These are phyloP conservation scores for Diaporthe eres DNA, from an alignment of 2,329 filamentous ascomycete genomes.

Conservation along the genomic window DNA sequence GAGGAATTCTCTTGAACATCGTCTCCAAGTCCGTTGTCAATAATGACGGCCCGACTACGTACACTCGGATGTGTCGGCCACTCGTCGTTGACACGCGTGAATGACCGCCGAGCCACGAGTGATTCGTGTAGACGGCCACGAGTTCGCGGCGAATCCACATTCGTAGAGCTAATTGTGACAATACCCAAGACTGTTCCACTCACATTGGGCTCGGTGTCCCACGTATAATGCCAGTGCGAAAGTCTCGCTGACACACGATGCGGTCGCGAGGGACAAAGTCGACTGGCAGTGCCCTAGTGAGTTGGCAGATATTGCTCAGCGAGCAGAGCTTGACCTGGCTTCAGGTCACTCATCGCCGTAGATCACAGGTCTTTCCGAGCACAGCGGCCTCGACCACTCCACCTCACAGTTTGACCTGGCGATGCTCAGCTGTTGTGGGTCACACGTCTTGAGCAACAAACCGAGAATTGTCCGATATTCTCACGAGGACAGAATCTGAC, in stretches of 20 bases:
- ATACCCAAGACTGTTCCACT: background rate
- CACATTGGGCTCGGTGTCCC: background rate
- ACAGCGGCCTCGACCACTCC: background rate
- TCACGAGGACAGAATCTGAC: background rate
- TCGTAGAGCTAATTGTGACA: conserved; percentile 1
- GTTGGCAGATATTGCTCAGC: background rate
- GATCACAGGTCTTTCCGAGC: background rate
- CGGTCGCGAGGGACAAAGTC: background rate
- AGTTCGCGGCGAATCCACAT: background rate
- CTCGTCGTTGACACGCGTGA: background rate
- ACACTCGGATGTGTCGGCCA: background rate
- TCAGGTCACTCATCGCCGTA: background rate
- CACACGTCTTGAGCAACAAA: background rate
- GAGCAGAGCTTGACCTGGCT: background rate
- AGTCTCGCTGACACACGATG: background rate
- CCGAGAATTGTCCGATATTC: background rate
- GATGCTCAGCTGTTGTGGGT: background rate
- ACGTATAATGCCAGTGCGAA: background rate
- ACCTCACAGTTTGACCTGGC: conserved; percentile 1
- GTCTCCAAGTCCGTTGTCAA: too few relatives aligned
- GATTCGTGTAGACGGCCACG: background rate
- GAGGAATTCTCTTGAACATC: background rate
- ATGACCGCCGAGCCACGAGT: conserved; percentile 23
- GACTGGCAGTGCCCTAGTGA: too few relatives aligned
- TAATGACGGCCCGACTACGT: background rate